Conservation (phyloP, 495 filamentous ascomycete species). For the Opeltia flavorubescens region DNA sequence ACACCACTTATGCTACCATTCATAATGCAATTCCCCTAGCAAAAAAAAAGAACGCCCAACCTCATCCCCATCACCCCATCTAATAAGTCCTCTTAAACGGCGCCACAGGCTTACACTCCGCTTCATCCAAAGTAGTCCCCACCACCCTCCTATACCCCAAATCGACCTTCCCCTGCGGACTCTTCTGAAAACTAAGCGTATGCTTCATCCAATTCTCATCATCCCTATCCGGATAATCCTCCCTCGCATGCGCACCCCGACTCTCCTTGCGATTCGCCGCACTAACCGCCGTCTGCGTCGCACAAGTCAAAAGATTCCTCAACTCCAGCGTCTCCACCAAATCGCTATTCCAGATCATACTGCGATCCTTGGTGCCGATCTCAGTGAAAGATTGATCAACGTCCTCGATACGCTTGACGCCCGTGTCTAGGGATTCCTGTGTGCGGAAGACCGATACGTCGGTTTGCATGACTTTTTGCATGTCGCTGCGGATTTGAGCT, state of each 20-base stretch:
- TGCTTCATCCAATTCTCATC: slow-evolving; percentile 98
- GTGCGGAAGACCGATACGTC: slow-evolving; percentile 97
- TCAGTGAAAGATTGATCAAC: slow-evolving; percentile 70
- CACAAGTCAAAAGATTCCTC: slow-evolving; percentile 87
- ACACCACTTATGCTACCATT: not conserved
- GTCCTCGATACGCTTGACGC: slow-evolving; percentile 62
- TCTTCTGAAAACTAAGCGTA: slow-evolving; percentile 85
- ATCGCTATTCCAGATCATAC: slow-evolving; percentile 99
- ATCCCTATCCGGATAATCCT: slow-evolving; percentile 88
- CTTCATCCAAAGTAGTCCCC: slow-evolving; percentile 67
- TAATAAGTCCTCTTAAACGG: slow-evolving; percentile 19
- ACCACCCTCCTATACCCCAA: slow-evolving; percentile 67
- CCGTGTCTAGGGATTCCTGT: slow-evolving; percentile 76
- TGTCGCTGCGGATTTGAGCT: slow-evolving; percentile 71
- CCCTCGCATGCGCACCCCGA: slow-evolving; percentile 84
- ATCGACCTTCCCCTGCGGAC: slow-evolving; percentile 65
- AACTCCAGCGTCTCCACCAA: slow-evolving; percentile 91
- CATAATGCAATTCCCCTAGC: not conserved
- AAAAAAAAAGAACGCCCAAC: not conserved
- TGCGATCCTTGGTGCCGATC: slow-evolving; percentile 88
- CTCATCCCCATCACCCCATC: not conserved
- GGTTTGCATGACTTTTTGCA: slow-evolving; percentile 97
- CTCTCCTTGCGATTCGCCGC: slow-evolving; percentile 88
- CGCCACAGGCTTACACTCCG: slow-evolving; percentile 55
- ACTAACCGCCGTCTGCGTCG: slow-evolving; percentile 77